Evolutionary conservation across 2,329 filamentous ascomycete species (phyloP).

Genomic region (Curvularia lunata): DNA sequence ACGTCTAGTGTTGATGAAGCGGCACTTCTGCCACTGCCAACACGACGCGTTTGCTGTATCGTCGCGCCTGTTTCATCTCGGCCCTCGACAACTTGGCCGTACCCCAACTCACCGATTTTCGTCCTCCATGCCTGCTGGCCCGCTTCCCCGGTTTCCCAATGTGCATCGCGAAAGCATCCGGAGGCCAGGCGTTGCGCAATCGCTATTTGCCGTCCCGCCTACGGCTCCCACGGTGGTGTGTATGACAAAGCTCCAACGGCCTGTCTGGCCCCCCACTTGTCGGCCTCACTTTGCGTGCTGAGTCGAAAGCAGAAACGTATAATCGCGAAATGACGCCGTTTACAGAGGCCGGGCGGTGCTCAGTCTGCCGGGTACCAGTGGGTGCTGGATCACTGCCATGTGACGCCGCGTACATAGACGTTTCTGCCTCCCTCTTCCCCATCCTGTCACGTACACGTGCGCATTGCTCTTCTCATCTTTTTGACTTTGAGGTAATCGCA

Average conservation of each 20-base stretch:
- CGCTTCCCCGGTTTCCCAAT: conserved; percentile 25
- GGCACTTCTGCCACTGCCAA: conserved; percentile 1
- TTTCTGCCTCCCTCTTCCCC: neutral
- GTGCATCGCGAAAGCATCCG: conserved; percentile 16
- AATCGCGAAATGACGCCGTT: conserved; percentile 1
- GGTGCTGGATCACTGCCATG: neutral
- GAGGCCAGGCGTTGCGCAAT: conserved; percentile 26
- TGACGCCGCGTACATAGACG: neutral
- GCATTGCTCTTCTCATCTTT: neutral
- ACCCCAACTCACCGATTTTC: conserved; percentile 16
- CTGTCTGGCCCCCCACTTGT: conserved; percentile 9
- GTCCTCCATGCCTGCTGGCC: conserved; percentile 17
- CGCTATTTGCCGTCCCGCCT: conserved; percentile 17
- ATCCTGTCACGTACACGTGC: neutral
- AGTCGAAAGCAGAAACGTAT: neutral
- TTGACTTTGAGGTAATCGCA: neutral
- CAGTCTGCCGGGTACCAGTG: neutral
- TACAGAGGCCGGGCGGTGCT: neutral
- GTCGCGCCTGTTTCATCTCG: conserved; percentile 14
- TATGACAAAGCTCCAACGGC: conserved; percentile 15
- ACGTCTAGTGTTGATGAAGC: conserved; percentile 11
- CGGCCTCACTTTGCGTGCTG: conserved; percentile 5
- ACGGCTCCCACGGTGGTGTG: conserved; percentile 12
- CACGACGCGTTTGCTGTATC: conserved; percentile 7
- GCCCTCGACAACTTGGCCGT: conserved; percentile 16